Conservation (phyloP, 148 eudicot genomes). For the Diospyros lotus region DNA sequence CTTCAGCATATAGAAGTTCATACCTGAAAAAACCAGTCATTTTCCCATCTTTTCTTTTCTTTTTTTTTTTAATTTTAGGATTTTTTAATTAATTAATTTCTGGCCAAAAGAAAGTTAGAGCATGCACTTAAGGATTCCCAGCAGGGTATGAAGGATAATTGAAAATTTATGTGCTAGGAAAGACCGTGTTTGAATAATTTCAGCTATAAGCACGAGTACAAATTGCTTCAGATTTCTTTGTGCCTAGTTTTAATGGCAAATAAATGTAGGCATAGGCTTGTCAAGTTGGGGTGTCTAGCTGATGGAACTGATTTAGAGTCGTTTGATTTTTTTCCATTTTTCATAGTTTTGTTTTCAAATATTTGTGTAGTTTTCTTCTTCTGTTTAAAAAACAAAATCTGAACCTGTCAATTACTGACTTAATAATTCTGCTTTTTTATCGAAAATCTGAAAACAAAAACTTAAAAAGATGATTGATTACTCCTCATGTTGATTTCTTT, state of each 20-base stretch:
- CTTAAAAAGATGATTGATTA: too few species aligned
- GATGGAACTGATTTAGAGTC: neutral
- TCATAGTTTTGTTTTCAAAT: neutral
- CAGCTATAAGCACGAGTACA: neutral
- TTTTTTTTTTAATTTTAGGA: neutral
- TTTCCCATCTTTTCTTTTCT: neutral
- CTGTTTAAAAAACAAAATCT: too few species aligned
- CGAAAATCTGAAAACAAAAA: too few species aligned
- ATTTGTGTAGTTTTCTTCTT: too few species aligned
- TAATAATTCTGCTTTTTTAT: too few species aligned
- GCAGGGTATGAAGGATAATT: neutral
- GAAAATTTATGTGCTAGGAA: neutral
- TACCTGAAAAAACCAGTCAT: neutral
- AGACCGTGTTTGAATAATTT: neutral
- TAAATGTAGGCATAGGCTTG: neutral
- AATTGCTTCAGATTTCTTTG: neutral
- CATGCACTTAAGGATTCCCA: neutral
- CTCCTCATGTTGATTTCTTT: too few species aligned
- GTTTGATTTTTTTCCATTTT: neutral
- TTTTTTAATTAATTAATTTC: too few species aligned
- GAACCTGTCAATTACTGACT: too few species aligned
- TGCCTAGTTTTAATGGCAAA: neutral
- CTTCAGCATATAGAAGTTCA: neutral
- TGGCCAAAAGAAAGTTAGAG: neutral
- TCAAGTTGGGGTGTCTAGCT: neutral